Base-by-base conservation (phyloP, 2,329 filamentous ascomycete genomes). In the Phaeophleospora eucalypticola region DNA sequence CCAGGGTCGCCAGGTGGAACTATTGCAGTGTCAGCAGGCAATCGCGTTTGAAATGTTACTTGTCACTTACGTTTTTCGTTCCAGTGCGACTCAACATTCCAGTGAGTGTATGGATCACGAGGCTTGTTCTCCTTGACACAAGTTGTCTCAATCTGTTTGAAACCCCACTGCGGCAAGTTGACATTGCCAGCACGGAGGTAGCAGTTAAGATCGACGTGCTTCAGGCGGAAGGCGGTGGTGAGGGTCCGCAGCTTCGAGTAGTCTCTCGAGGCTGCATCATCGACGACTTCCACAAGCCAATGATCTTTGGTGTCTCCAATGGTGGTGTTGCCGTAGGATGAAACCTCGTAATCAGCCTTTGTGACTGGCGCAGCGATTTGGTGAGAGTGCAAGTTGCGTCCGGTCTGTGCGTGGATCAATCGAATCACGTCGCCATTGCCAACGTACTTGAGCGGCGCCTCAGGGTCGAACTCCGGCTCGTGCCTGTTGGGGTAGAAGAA, bases 91-190 rank as follows among this genome's bases (percentile, higher is more conserved):
- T 98, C 93, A 27, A 98, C 85, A 71, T 98, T 98, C 93, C 93
- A 98, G 74, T 97, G 93, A 7, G 93, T 98, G 70, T 95, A 97
- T 34, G 89, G 81, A 68, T 98, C 93, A 44, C 84, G 81, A 4
- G 90, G 89, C 62, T 91, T 93, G 75, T 96, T 95, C 59, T 86
- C 81, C 76, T 95, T 96, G 58, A 85, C 83, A 71, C 93, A 98
- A 19, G 89, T 95, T 29, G 93, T 90, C 73, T 98, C 93, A 57
- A 98, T 97, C 72, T 98, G 93, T 75, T 97, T 96, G 79, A 98
- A 98, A 67, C 93, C 93, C 93, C 93, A 98, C 67, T 97, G 93
- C 42, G 93, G 93, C 54, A 98, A 78, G 71, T 97, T 98, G 61
- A 89, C 86, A 62, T 95, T 98, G 59, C 90, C 91, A 49, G 93